Evolutionary conservation across 169 alveolate genomes (phyloP), one percentile per base, ranked within the genome.

Genomic region (Perkinsus chesapeaki): DNA sequence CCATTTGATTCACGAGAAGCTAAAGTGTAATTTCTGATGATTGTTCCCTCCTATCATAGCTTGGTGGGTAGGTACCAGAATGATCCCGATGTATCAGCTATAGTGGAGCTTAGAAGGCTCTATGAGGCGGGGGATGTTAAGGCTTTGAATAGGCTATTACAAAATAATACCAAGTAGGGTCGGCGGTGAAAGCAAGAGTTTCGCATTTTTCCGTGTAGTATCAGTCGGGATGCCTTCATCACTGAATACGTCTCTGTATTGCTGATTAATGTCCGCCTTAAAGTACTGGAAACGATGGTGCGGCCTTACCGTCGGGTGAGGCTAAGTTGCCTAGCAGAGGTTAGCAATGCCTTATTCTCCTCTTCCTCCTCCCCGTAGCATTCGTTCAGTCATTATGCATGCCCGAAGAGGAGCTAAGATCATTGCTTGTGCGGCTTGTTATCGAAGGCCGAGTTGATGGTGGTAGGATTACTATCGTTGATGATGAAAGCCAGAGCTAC

Each of bases 1-100:
- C 95, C 95, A 43, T 91, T 94, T 5, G 96, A 93, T 38, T 94
- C 96, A 9, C 93, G 96, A 93, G 97, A 96, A 60, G 97, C 96
- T 5, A 96, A 95, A 92, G 97, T 96, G 23, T 96, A 95, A 37
- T 39, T 1, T 1, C 92, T 7, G 23, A 20, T 7, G 27, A 39
- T 9, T 27, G 16, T 7, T 16, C 37, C 7, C 5, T 7, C 5
- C 34, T 9, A 7, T 12, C 5, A 10, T 7, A 20, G 43, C 47
- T 31, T 31, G 34, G 34, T 7, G 47, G n/a, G 47, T 91, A 36
- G 39, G 39, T 39, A 20, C 39, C 73, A 39, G 39, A 73, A 91
- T 19, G 93, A 91, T n/a, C 93, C 93, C 20, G 93, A 91, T 39
- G 27, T 91, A 12, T 31, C 27, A 36, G 82, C 73, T 3, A 27